Evolutionary conservation across 257 asterid species (phyloP).

Genomic region (Dorcoceras hygrometricum): DNA sequence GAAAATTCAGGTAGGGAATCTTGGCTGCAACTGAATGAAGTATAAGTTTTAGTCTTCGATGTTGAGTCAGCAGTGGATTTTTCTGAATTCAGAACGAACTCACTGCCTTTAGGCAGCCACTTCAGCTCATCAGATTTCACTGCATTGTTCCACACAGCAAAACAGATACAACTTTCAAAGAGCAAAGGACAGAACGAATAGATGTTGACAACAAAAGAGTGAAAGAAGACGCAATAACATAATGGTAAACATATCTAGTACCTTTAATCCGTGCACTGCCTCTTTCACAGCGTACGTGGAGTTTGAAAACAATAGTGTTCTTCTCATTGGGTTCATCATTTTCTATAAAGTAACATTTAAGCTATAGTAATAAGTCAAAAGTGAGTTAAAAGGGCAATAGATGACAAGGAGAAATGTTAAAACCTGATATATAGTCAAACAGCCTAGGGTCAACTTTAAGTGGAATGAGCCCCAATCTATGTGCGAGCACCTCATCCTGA

Average conservation of each 20-base stretch:
- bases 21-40: constrained; percentile 77
- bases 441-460: constrained; percentile 83
- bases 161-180: constrained; percentile 14
- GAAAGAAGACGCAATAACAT: constrained; percentile 5
- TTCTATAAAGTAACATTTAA: constrained; percentile 42
- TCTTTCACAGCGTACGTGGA: constrained; percentile 60
- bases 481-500: constrained; percentile 98
- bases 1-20: constrained; percentile 56
- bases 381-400: constrained; percentile 2
- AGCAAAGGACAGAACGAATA: constrained; percentile 6
- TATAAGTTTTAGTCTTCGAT: constrained; percentile 58
- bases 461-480: constrained; percentile 88
- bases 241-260: constrained; percentile 25
- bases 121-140: constrained; percentile 64
- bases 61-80: constrained; percentile 36
- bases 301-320: constrained; percentile 86
- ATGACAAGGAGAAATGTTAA: constrained; percentile 18
- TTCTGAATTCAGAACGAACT: constrained; percentile 44
- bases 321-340: constrained; percentile 75
- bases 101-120: constrained; percentile 91
- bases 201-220: neutral
- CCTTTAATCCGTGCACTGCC: constrained; percentile 55
- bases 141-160: constrained; percentile 29
- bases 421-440: constrained; percentile 78
- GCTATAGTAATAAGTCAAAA: constrained; percentile 31